Evolutionary conservation across 1,284 basidiomycete species (phyloP).

Genomic region (Vanrija sp.): DNA sequence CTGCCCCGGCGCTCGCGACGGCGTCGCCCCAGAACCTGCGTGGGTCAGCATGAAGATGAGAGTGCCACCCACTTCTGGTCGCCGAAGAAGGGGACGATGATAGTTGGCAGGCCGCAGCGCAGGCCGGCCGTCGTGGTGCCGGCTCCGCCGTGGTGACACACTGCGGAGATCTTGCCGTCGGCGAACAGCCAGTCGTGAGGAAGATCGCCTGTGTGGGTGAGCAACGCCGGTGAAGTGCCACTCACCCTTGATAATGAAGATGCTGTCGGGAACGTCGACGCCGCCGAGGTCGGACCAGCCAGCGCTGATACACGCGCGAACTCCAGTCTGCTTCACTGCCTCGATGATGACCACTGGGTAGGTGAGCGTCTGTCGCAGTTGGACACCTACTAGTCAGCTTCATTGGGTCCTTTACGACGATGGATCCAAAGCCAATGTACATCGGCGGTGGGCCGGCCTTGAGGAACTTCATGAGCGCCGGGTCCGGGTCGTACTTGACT

Average conservation of each 20-base stretch:
- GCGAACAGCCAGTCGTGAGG: slow-evolving; percentile 71
- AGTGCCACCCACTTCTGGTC: slow-evolving; percentile 53
- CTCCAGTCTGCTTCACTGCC: slow-evolving; percentile 56
- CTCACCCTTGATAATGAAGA: slow-evolving; percentile 55
- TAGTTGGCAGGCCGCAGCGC: slow-evolving; percentile 61
- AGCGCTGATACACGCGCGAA: slow-evolving; percentile 59
- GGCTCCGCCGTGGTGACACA: slow-evolving; percentile 65
- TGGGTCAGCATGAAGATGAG: no score
- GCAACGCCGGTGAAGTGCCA: no score
- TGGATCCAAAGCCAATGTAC: slow-evolving; percentile 53
- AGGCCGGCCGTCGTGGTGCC: slow-evolving; percentile 64
- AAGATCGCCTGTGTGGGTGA: slow-evolving; percentile 46
- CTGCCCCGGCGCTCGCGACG: slow-evolving; percentile 63
- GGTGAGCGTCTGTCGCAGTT: no score
- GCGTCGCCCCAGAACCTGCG: slow-evolving; percentile 55
- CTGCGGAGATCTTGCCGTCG: slow-evolving; percentile 56
- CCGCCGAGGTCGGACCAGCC: slow-evolving; percentile 63
- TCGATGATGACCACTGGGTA: slow-evolving; percentile 55
- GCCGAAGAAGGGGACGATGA: slow-evolving; percentile 66
- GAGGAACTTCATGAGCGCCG: slow-evolving; percentile 54
- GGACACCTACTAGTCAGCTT: slow-evolving; percentile 43
- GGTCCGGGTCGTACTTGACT: slow-evolving; percentile 53
- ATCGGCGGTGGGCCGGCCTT: slow-evolving; percentile 56
- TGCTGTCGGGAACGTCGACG: slow-evolving; percentile 52
- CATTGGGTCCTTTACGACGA: slow-evolving; percentile 25